A percentile compares a stretch with the other conserved stretches of the same genome.
Evolutionary conservation across 169 alveolate genomes (phyloP).

Genomic region (Eimeria maxima): DNA sequence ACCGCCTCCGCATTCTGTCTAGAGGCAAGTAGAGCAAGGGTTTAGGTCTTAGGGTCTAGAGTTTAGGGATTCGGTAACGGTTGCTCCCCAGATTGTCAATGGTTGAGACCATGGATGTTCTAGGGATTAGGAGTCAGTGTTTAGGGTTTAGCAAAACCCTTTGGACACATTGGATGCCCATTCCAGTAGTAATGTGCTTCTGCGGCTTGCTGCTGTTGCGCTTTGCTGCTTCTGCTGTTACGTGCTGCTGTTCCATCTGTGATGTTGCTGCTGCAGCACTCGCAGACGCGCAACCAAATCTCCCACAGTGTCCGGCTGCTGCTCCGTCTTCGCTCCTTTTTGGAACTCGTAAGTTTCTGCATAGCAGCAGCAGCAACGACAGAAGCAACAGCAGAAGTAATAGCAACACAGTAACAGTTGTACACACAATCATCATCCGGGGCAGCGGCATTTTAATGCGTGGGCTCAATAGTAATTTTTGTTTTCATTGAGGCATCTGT

Average conservation of each 20-base stretch:
- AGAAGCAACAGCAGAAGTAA: not conserved
- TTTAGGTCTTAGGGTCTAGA: not conserved
- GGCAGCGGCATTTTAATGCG: not conserved
- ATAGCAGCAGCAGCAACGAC: not conserved
- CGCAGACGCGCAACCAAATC: slow-evolving; percentile 75
- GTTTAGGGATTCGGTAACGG: not conserved
- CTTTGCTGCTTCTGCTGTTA: not conserved
- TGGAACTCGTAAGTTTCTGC: slow-evolving; percentile 73
- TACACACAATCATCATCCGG: not conserved
- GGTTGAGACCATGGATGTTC: too few relatives aligned
- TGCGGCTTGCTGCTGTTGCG: not conserved
- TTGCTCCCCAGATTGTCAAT: too few relatives aligned
- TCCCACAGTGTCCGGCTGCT: slow-evolving; percentile 82
- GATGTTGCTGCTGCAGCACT: slow-evolving; percentile 72
- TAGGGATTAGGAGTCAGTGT: not conserved
- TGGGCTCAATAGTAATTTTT: not conserved
- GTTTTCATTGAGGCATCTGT: not conserved
- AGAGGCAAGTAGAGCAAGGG: not conserved
- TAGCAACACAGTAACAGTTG: not conserved
- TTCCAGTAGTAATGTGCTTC: not conserved
- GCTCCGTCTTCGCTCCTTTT: slow-evolving; percentile 81
- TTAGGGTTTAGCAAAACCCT: not conserved
- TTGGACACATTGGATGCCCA: not conserved
- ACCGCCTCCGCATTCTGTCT: slow-evolving; percentile 79
- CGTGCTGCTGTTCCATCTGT: slow-evolving; percentile 14